Evolutionary conservation across 495 filamentous ascomycete genomes (phyloP), one percentile per base, ranked within the genome.

Genomic region (Neurospora sp.): DNA sequence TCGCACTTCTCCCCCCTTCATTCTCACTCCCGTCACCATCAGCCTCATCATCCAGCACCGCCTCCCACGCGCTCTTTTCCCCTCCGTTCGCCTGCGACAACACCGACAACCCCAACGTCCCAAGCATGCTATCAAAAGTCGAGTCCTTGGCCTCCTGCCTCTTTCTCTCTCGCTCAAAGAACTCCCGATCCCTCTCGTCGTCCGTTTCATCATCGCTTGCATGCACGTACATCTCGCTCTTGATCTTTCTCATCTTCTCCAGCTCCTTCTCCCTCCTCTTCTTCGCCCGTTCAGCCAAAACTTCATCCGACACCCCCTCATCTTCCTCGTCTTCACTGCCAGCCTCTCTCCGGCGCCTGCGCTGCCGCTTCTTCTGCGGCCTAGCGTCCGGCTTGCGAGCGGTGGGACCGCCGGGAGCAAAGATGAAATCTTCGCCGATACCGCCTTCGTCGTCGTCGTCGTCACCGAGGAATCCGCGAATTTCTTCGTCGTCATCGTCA

Each of bases 121-220:
- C 8, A 37, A 66, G 66, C 62, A 79, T 44, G 39, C 80, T 66
- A 66, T 66, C 80, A 75, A 82, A 79, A 1, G 69, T 78, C 4
- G 69, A 73, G 31, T 81, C 74, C 71, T 81, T 83, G 0, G 74
- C 74, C 42, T 73, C 70, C 76, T 82, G 77, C 69, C 79, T 73
- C 7, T 39, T 82, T 79, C 87, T 86, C 81, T 96, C 92, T n/a
- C 85, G 82, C 7, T 78, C 85, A 82, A 94, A 96, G 80, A 96
- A 97, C 48, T 79, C 80, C 77, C 92, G 89, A 46, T 84, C 83
- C 70, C 91, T 90, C 41, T 86, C 87, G 42, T 89, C 89, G 71
- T 92, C 91, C n/a, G 85, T 89, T 74, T 96, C 93, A 72, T 96
- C 93, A 74, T 93, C 92, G 79, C 90, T 92, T 42, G 89, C 88